Evolutionary conservation across 2,329 filamentous ascomycete species (phyloP).

Genomic region (Cladosporium sphaerospermum): DNA sequence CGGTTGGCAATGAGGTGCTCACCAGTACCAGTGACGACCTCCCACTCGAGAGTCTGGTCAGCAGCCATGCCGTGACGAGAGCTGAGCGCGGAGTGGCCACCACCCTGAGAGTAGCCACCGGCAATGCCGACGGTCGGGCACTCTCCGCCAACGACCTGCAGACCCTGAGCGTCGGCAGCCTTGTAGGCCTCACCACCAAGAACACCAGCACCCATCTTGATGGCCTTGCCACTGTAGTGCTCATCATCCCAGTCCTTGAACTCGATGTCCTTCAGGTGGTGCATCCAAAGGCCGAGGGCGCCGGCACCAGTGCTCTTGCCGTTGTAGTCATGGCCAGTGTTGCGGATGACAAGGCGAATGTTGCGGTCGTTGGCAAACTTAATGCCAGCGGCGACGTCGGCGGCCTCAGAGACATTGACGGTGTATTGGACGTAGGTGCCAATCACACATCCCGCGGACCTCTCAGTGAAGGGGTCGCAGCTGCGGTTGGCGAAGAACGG

Average conservation of each 20-base stretch:
- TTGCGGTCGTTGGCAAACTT: constrained; percentile 43
- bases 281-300: constrained; percentile 52
- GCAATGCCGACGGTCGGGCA: constrained; percentile 51
- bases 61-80: constrained; percentile 53
- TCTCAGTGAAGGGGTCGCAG: constrained; percentile 37
- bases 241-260: constrained; percentile 38
- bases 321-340: constrained; percentile 40
- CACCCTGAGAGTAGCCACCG: constrained; percentile 56
- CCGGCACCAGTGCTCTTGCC: constrained; percentile 59
- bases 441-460: constrained; percentile 33
- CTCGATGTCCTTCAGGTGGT: constrained; percentile 45
- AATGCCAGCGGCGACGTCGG: constrained; percentile 22
- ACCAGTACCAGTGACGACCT: constrained; percentile 45
- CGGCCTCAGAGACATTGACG: constrained; percentile 25
- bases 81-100: constrained; percentile 51
- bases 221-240: constrained; percentile 45
- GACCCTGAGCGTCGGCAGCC: constrained; percentile 38
- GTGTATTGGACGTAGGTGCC: constrained; percentile 37
- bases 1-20: constrained; percentile 44
- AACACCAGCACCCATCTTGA: constrained; percentile 52
- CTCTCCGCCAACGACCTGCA: constrained; percentile 51
- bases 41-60: constrained; percentile 50
- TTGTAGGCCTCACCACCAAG: constrained; percentile 45
- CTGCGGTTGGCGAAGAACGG: constrained; percentile 35
- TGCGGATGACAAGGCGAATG: constrained; percentile 44